These are phyloP conservation scores for Elaeis guineensis DNA, from an alignment of 176 grass and related monocot genomes.

Conservation along the genomic window DNA sequence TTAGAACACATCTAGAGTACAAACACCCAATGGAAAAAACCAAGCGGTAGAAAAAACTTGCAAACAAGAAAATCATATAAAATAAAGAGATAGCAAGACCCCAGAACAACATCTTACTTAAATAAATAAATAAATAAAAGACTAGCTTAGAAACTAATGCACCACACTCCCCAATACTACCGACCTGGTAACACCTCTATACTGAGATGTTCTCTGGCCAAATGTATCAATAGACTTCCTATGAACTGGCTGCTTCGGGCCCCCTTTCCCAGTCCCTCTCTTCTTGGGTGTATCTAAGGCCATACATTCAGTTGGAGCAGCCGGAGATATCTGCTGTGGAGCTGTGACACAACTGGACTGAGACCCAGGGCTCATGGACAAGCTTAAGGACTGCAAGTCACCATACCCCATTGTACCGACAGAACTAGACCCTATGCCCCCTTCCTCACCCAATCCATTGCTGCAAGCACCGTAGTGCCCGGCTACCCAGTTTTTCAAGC, in stretches of 20 bases:
- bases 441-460: slow-evolving; percentile 26
- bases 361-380: slow-evolving; percentile 87
- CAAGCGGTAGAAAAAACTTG: too few relatives aligned
- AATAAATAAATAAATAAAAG: neutral
- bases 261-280: slow-evolving; percentile 54
- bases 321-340: slow-evolving; percentile 26
- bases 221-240: slow-evolving; percentile 98
- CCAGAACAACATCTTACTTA: too few relatives aligned
- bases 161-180: slow-evolving; percentile 19
- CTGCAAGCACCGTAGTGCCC: slow-evolving; percentile 29
- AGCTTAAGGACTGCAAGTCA: slow-evolving; percentile 56
- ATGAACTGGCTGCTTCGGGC: slow-evolving; percentile 65
- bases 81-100: slow-evolving; percentile 15
- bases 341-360: slow-evolving; percentile 60
- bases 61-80: too few relatives aligned
- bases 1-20: too few relatives aligned
- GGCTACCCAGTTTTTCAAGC: slow-evolving; percentile 35
- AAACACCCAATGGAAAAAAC: too few relatives aligned
- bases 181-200: slow-evolving; percentile 93
- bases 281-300: slow-evolving; percentile 35
- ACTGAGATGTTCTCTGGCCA: slow-evolving; percentile 93
- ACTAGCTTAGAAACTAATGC: slow-evolving; percentile 1
- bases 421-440: slow-evolving; percentile 5
- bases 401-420: slow-evolving; percentile 15
- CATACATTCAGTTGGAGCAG: slow-evolving; percentile 19